Evolutionary conservation across 169 alveolate species (phyloP).

Genomic region (Plasmodium reichenowi): DNA sequence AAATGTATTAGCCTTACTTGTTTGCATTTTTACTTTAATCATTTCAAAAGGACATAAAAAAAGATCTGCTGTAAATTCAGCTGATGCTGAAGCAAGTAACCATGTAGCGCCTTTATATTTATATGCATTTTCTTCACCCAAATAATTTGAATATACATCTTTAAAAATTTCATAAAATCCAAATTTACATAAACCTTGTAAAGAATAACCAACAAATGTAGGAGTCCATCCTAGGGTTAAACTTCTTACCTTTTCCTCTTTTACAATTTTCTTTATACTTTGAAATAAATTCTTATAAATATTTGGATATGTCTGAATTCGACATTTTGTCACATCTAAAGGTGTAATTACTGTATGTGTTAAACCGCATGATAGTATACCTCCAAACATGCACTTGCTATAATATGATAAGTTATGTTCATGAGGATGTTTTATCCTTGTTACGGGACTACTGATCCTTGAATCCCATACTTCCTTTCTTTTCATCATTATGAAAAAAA

Average conservation of each 20-base stretch:
- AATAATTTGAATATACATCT: conserved; percentile 91
- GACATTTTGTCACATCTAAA: conserved; percentile 97
- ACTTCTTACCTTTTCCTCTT: conserved; percentile 93
- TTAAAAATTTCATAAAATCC: conserved; percentile 98
- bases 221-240: conserved; percentile 97
- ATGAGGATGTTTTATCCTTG: conserved; percentile 81
- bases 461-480: conserved; percentile 79
- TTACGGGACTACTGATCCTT: conserved; percentile 78
- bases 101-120: conserved; percentile 93
- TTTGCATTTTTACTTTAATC: conserved; percentile 95
- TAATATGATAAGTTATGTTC: conserved; percentile 89
- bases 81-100: conserved; percentile 98
- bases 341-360: conserved; percentile 97
- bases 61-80: conserved; percentile 98
- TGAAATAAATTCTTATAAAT: conserved; percentile 88
- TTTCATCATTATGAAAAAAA: conserved; percentile 19
- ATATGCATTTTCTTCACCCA: conserved; percentile 91
- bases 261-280: conserved; percentile 84
- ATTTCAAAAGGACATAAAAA: conserved; percentile 98
- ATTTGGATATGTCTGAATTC: conserved; percentile 94
- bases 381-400: conserved; percentile 97
- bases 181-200: conserved; percentile 98
- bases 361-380: conserved; percentile 96
- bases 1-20: conserved; percentile 90
- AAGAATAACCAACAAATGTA: conserved; percentile 97